phyloP scores from a whole-genome alignment of 139 green algal genomes.

The Spirogloea muscicola region DNA sequence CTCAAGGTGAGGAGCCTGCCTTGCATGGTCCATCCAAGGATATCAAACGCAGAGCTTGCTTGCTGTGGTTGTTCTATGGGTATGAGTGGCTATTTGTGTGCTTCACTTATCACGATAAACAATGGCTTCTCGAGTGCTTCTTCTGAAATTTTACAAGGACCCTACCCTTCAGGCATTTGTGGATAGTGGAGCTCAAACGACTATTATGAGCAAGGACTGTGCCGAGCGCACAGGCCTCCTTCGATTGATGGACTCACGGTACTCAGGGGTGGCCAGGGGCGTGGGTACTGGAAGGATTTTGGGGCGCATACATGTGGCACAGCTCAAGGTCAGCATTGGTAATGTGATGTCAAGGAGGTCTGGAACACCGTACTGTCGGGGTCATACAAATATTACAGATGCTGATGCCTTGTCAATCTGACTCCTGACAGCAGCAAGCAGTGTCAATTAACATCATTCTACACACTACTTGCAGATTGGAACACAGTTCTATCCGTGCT shows the following conservation, averaged over 20 bases:
- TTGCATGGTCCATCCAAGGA: too few relatives aligned
- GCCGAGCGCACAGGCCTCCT: conserved; percentile 58
- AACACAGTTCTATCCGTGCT: conserved; percentile 65
- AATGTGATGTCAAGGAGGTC: too few relatives aligned
- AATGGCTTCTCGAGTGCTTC: not conserved
- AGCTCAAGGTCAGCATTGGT: conserved; percentile 64
- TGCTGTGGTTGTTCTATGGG: not conserved
- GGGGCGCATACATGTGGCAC: conserved; percentile 77
- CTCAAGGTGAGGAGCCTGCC: conserved; percentile 39
- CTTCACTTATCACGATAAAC: not conserved
- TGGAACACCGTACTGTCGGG: not conserved
- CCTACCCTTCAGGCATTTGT: conserved; percentile 46
- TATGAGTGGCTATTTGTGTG: not conserved
- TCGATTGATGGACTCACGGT: conserved; percentile 85
- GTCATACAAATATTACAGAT: not conserved
- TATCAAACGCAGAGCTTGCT: too few relatives aligned
- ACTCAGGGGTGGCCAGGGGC: conserved; percentile 75
- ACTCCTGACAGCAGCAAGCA: not conserved
- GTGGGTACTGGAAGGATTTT: conserved; percentile 85
- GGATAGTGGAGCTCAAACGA: conserved; percentile 67
- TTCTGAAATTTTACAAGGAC: not conserved
- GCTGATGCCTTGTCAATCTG: not conserved
- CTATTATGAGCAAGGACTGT: conserved; percentile 56
- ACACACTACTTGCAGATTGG: conserved; percentile 49
- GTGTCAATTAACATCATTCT: not conserved